These are phyloP conservation scores for Helotiales sp. DNA, from an alignment of 2,329 filamentous ascomycete species.

Conservation along the genomic window DNA sequence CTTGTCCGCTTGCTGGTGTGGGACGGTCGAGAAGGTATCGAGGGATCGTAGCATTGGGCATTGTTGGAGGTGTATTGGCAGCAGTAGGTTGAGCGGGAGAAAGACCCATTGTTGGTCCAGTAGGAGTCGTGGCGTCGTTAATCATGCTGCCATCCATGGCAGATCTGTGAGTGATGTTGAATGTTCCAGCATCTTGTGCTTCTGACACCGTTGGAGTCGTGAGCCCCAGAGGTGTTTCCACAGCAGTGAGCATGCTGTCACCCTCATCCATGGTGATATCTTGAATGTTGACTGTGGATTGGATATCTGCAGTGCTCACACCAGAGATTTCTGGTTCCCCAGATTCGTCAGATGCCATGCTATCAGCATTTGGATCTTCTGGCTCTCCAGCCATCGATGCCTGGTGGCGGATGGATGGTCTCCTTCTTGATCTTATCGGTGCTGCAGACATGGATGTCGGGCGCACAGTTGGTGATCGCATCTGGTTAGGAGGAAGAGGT, in stretches of 20 bases:
- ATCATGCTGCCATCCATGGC: constrained; percentile 83
- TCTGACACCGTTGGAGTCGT: constrained; percentile 79
- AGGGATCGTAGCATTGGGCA: constrained; percentile 71
- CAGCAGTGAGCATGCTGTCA: constrained; percentile 72
- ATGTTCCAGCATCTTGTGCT: constrained; percentile 81
- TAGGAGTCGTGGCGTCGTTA: constrained; percentile 66
- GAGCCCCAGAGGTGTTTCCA: constrained; percentile 70
- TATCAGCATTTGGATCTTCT: constrained; percentile 84
- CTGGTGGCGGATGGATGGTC: constrained; percentile 87
- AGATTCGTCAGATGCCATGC: constrained; percentile 75
- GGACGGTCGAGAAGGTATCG: constrained; percentile 76
- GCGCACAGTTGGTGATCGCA: constrained; percentile 55
- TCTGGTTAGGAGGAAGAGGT: constrained; percentile 68
- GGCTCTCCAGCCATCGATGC: constrained; percentile 82
- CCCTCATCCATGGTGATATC: constrained; percentile 76
- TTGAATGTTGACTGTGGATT: constrained; percentile 80
- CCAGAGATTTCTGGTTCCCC: constrained; percentile 71
- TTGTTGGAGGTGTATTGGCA: constrained; percentile 72
- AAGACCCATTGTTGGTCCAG: constrained; percentile 67
- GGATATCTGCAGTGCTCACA: constrained; percentile 76
- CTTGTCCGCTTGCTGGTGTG: constrained; percentile 65
- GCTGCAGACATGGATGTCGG: constrained; percentile 54
- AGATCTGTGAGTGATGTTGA: constrained; percentile 88
- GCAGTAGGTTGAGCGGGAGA: constrained; percentile 63
- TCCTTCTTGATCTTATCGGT: constrained; percentile 59